Base-by-base conservation (phyloP, 306 rosid species). In the Astragalus glycyphyllos region DNA sequence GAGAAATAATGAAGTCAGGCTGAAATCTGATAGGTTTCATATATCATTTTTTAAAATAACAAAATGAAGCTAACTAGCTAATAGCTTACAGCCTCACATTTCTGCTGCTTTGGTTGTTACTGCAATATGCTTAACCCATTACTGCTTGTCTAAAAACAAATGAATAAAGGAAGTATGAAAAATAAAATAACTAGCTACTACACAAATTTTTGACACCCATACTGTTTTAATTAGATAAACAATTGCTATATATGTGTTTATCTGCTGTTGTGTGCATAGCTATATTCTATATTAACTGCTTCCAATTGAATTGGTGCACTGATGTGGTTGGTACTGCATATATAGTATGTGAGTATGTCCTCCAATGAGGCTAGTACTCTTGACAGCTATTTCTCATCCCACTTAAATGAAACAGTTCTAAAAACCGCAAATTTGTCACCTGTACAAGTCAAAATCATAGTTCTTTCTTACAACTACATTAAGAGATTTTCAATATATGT, bases 281-380 rank as follows among this genome's bases (percentile, higher is more conserved):
- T 16, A 41, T 40, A 49, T 31, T 31, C 41, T 53, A n/a, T 68
- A 14, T 61, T 34, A 60, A 45, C 55, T 17, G 26, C 37, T 70
- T 58, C 38, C 49, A 53, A 56, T 63, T 15, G 8, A 78, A 77
- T 54, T 14, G 64, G 11, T 38, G 57, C 11, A 44, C 12, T 66
- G 23, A 35, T 48, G 12, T 29, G 37, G 14, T 40, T 26, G 20
- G 42, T 73, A 65, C 65, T 37, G 2, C 15, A 5, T 13, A 11
- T 38, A 13, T 46, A 37, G 14, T 11, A 46, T 46, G 51, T 42
- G 34, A 37, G 14, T 11, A 46, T 46, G 51, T 42, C n/a, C 66
- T 44, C 8, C 23, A 9, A 31, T 23, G 38, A 49, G 40, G 47
- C 40, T 11, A 47, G 29, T 42, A 23, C 71, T 31, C 35, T 56